Evolutionary conservation across 129 eudicot genomes (phyloP).

Genomic region (Arctium minus): DNA sequence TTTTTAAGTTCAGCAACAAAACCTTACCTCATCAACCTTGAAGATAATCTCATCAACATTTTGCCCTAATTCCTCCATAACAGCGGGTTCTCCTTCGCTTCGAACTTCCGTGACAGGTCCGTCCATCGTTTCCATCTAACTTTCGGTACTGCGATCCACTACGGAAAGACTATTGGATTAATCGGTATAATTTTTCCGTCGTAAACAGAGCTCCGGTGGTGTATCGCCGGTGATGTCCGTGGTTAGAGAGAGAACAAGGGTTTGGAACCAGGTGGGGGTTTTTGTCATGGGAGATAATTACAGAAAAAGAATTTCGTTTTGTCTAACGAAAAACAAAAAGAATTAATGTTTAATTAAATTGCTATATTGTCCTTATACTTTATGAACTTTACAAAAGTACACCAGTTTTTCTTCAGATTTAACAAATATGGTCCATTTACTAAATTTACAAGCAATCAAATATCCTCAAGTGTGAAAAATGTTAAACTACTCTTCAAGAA

Average conservation of each 20-base stretch:
- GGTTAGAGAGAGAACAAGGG: slow-evolving; percentile 24
- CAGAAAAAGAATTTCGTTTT: slow-evolving; percentile 4
- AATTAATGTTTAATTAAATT: slow-evolving; percentile 10
- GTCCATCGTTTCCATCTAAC: slow-evolving; percentile 21
- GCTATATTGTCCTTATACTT: not conserved
- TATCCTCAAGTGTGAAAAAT: not conserved
- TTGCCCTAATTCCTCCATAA: slow-evolving; percentile 45
- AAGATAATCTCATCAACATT: slow-evolving; percentile 42
- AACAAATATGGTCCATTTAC: not conserved
- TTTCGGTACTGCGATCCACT: not conserved
- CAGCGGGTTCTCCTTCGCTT: slow-evolving; percentile 28
- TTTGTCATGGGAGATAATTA: slow-evolving; percentile 11
- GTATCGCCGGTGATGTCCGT: slow-evolving; percentile 22
- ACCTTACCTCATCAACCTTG: slow-evolving; percentile 54
- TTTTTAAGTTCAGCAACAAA: not conserved
- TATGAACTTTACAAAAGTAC: not conserved
- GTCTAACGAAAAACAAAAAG: not conserved
- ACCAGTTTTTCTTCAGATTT: not conserved
- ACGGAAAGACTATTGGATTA: not conserved
- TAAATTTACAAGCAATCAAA: not conserved
- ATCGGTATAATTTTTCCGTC: not conserved
- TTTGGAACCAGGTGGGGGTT: slow-evolving; percentile 23
- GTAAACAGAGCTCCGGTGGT: slow-evolving; percentile 19
- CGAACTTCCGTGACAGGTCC: slow-evolving; percentile 24
- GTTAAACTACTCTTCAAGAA: not conserved